Evolutionary conservation across 345 rosid species (phyloP), one percentile per base, ranked within the genome.

Genomic region (Eucalyptus grandis): DNA sequence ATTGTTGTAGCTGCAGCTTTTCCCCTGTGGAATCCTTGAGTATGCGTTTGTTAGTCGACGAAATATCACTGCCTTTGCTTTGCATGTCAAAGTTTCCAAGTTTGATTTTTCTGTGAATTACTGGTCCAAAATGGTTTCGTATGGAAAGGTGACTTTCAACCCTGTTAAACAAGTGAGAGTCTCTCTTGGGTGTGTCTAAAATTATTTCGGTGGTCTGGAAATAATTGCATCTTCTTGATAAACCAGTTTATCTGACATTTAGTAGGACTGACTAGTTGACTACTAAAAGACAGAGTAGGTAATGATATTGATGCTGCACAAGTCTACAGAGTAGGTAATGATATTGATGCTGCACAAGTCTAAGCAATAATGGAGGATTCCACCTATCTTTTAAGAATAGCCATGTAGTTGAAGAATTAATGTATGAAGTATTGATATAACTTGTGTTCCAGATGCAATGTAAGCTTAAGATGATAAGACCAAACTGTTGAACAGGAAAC

Each of bases 401-500:
- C 47, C 30, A 77, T 77, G 47, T 21, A 40, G 30, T 22, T 22
- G 9, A 77, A 21, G 8, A 6, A 5, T 11, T 21, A 44, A 40
- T 21, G 47, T 3, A 77, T 40, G 83, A 6, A 77, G 30, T 77
- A 22, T 11, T 40, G 47, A 21, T 77, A 44, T 77, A 77, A 77
- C 85, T 40, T 21, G 44, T 77, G 85, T 21, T 77, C 47, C 30
- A 77, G 85, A 77, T 21, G 47, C 30, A 12, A 40, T 22, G 6
- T 77, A 77, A 77, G 27, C 27, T 40, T 40, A 40, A 77, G 85
- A 77, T 77, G 47, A 77, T 86, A 26, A 86, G 44, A 37, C 88
- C 67, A 86, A 21, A 27, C 24, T 53, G 62, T 86, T 37, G 88
- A 53, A 88, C 94, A 97, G 99, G 99, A 89, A 90, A 96, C 62